phyloP scores from a whole-genome alignment of 768 basidiomycete genomes.

The Rhodotorula sphaerocarpa region DNA sequence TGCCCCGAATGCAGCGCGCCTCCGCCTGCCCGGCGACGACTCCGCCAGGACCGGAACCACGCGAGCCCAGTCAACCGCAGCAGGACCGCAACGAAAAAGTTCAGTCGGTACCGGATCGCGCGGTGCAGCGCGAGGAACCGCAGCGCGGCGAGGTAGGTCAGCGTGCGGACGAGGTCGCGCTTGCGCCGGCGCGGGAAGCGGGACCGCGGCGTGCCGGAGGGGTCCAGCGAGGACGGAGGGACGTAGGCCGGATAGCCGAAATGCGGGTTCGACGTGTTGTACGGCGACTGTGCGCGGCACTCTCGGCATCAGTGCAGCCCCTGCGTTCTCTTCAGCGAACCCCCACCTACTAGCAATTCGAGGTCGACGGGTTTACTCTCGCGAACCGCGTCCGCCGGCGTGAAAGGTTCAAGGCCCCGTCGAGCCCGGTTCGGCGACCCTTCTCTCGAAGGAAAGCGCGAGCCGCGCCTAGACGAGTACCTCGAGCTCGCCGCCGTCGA shows the following conservation, averaged over 20 bases:
- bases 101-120: constrained; percentile 13
- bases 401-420: constrained; percentile 10
- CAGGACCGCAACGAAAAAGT: constrained; percentile 3
- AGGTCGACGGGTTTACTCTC: neutral
- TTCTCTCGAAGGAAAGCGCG: constrained; percentile 1
- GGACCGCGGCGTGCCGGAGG: constrained; percentile 20
- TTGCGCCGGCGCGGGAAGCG: constrained; percentile 35
- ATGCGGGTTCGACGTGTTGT: constrained; percentile 36
- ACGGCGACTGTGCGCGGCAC: constrained; percentile 24
- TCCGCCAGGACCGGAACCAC: neutral
- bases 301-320: neutral
- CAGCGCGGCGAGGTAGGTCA: constrained; percentile 38
- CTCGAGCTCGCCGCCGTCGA: constrained; percentile 26
- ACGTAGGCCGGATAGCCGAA: constrained; percentile 36
- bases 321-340: neutral
- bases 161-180: constrained; percentile 37
- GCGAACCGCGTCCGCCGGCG: neutral
- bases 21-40: neutral
- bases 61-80: constrained; percentile 7
- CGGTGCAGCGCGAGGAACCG: constrained; percentile 38
- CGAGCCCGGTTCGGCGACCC: constrained; percentile 7
- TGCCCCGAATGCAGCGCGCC: neutral
- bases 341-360: neutral
- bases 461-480: neutral
- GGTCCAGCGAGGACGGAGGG: constrained; percentile 20